These are phyloP conservation scores for Moringa oleifera DNA, from an alignment of 345 rosid genomes.

Conservation along the genomic window DNA sequence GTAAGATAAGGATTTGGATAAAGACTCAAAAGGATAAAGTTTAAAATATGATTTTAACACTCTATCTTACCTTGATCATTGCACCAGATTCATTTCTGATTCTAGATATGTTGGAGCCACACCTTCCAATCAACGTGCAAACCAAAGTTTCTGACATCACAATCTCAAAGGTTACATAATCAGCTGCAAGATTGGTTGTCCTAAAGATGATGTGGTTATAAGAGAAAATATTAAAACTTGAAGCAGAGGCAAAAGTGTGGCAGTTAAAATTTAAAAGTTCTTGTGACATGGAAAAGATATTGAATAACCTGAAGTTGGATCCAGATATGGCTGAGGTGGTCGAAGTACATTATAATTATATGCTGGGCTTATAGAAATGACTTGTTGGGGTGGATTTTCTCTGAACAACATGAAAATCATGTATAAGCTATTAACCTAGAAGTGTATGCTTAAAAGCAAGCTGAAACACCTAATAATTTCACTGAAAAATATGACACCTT, in stretches of 20 bases:
- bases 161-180: slow-evolving; percentile 55
- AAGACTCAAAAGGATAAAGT: not conserved
- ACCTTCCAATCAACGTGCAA: slow-evolving; percentile 58
- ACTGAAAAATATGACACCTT: slow-evolving; percentile 32
- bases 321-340: slow-evolving; percentile 34
- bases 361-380: slow-evolving; percentile 56
- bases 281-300: slow-evolving; percentile 2
- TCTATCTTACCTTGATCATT: slow-evolving; percentile 42
- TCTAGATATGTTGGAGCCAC: slow-evolving; percentile 64
- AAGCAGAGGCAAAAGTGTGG: slow-evolving; percentile 23
- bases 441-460: not conserved
- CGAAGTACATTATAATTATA: slow-evolving; percentile 35
- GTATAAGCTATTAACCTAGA: too few species aligned
- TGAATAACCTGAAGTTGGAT: slow-evolving; percentile 57
- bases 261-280: slow-evolving; percentile 13
- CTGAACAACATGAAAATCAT: slow-evolving; percentile 19
- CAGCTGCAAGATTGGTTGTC: slow-evolving; percentile 75
- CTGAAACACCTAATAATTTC: too few species aligned
- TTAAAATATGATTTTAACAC: not conserved
- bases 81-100: slow-evolving; percentile 68
- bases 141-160: slow-evolving; percentile 52
- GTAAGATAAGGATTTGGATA: too few species aligned
- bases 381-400: slow-evolving; percentile 62
- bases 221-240: slow-evolving; percentile 42
- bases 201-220: slow-evolving; percentile 55